Conservation (phyloP, 2,329 filamentous ascomycete species). For the Nectriaceae sp. region DNA sequence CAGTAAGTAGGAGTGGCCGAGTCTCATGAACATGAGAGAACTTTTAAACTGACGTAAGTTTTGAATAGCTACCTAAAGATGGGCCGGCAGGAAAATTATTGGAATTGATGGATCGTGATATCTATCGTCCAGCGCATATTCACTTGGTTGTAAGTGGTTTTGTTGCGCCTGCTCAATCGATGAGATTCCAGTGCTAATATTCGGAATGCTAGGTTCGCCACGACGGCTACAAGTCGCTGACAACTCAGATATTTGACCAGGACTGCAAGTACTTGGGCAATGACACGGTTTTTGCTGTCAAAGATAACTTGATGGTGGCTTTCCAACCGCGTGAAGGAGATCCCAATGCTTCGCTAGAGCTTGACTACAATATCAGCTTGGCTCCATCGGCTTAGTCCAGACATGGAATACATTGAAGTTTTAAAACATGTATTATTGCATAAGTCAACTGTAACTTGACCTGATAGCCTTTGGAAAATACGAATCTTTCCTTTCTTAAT, state of each 20-base stretch:
- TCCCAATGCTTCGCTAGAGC: conserved; percentile 55
- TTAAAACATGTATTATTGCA: no score
- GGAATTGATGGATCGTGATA: conserved; percentile 54
- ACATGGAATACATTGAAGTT: no score
- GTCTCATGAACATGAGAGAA: conserved; percentile 4
- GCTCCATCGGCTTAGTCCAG: no score
- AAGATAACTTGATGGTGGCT: conserved; percentile 48
- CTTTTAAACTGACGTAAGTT: no score
- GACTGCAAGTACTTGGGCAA: conserved; percentile 60
- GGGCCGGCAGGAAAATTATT: conserved; percentile 57
- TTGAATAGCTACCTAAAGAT: conserved; percentile 43
- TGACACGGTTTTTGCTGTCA: conserved; percentile 57
- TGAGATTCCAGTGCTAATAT: not conserved
- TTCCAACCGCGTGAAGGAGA: conserved; percentile 42
- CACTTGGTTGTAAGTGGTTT: conserved; percentile 54
- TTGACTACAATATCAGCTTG: conserved; percentile 59
- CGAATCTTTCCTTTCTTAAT: no score
- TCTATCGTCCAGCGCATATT: conserved; percentile 60
- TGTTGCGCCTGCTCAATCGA: no score
- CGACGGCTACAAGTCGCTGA: conserved; percentile 66
- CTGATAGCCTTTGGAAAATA: no score
- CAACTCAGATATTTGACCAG: conserved; percentile 73
- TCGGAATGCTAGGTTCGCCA: conserved; percentile 39
- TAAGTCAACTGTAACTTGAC: no score
- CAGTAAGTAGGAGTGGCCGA: no score